Percentiles rank a stretch among this genome's conserved stretches.
phyloP scores from a whole-genome alignment of 805 yeast genomes.

The Myxozyma geophila region DNA sequence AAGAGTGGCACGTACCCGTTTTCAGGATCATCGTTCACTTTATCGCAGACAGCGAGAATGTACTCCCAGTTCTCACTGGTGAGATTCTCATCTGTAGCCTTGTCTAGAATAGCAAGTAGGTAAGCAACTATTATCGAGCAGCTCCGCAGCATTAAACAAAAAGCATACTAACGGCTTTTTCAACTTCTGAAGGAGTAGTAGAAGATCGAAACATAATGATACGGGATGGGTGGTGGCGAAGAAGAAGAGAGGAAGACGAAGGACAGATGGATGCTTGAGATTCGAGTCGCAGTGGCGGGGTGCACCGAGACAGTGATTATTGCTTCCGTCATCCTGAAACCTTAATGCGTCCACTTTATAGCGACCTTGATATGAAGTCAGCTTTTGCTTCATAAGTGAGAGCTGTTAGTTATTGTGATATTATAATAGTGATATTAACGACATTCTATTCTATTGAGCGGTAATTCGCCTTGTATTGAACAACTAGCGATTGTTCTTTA shows the following conservation, averaged over 20 bases:
- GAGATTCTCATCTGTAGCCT: slow-evolving; percentile 68
- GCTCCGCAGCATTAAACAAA: not conserved
- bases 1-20: slow-evolving; percentile 45
- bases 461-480: too few species aligned
- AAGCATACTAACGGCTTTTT: slow-evolving; percentile 35
- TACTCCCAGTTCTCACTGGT: slow-evolving; percentile 71
- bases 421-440: too few species aligned
- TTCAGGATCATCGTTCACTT: slow-evolving; percentile 64
- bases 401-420: too few species aligned
- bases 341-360: not conserved
- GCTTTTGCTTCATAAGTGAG: too few species aligned
- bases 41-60: slow-evolving; percentile 68
- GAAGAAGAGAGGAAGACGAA: not conserved
- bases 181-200: slow-evolving; percentile 22
- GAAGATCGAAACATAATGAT: slow-evolving; percentile 22
- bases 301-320: not conserved
- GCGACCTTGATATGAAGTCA: not conserved
- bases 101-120: slow-evolving; percentile 32
- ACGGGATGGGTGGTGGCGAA: not conserved
- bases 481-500: too few species aligned
- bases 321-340: not conserved
- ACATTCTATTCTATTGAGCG: too few species aligned
- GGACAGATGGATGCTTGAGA: not conserved
- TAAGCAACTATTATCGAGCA: not conserved
- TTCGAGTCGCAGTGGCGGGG: slow-evolving; percentile 1